Evolutionary conservation across 805 yeast species (phyloP), one percentile per base, ranked within the genome.

Genomic region (Candida coquimbonensis): DNA sequence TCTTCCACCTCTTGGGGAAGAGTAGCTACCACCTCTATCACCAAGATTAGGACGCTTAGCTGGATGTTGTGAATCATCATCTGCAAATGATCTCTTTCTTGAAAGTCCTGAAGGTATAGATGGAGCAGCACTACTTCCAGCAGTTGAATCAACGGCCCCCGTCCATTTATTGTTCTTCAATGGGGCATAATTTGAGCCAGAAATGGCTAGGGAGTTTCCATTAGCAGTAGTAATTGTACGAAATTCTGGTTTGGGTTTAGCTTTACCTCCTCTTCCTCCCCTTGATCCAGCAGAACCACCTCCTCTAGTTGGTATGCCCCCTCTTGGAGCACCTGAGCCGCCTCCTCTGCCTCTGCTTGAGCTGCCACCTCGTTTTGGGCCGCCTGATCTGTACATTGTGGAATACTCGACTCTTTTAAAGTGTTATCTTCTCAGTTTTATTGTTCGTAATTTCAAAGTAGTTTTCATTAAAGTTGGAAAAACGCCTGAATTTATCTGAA

Each of bases 141-240:
- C 31, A 11, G 14, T 9, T 29, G 31, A 29, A 13, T 14, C 13
- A 6, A n/a, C 36, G 16, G 36, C 12, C 9, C 53, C 53, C 33
- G 49, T 49, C 11, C 38, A 43, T 24, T 53, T 38, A 7, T 31
- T 17, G 21, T 45, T 47, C 44, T 39, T 40, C 43, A 49, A 39
- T 13, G 54, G 54, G 4, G 46, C 45, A 29, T 39, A 44, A 35
- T 51, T 51, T 16, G 54, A 33, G 5, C 51, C 53, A 9, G 51
- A 47, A 29, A 51, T 38, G 33, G 12, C 36, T 37, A 49, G 40
- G 5, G 33, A 25, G 14, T 44, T 13, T 1, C 45, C 48, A 5
- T 27, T 38, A 11, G 32, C 38, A 3, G 29, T 38, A 4, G 36
- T 34, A 26, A 34, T 35, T 17, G 9, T 39, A 27, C 19, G 21